Evolutionary conservation across 2,329 filamentous ascomycete species (phyloP).

Genomic region (Paramyrothecium roridum): DNA sequence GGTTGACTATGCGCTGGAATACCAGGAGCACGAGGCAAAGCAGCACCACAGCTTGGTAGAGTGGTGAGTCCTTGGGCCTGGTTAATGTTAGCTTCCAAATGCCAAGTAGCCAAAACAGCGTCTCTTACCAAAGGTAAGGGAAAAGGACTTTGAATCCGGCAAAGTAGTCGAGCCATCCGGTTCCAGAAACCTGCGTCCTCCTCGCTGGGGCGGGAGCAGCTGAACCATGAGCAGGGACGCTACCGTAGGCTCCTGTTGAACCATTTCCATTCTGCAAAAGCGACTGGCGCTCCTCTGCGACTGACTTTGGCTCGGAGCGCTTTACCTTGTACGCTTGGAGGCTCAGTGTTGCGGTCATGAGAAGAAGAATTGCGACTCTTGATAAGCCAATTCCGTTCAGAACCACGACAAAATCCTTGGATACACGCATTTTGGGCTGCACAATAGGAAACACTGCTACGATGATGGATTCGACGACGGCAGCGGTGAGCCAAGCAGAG

Average conservation of each 20-base stretch:
- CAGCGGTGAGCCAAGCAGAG: conserved; percentile 31
- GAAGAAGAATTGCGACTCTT: conserved; percentile 25
- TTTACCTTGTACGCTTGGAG: conserved; percentile 27
- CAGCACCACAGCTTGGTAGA: conserved; percentile 37
- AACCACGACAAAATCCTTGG: conserved; percentile 21
- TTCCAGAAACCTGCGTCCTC: conserved; percentile 28
- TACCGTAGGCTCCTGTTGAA: conserved; percentile 22
- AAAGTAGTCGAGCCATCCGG: conserved; percentile 43
- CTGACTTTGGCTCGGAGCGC: conserved; percentile 19
- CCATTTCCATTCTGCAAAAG: conserved; percentile 36
- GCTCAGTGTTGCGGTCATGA: conserved; percentile 29
- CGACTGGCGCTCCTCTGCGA: conserved; percentile 31
- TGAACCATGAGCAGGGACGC: conserved; percentile 5
- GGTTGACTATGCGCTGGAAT: conserved; percentile 39
- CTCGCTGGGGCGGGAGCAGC: conserved; percentile 10
- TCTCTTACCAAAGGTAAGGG: conserved; percentile 38
- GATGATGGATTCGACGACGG: conserved; percentile 32
- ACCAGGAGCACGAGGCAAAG: conserved; percentile 37
- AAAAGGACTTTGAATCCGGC: conserved; percentile 41
- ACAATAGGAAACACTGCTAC: conserved; percentile 27
- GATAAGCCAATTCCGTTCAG: conserved; percentile 26
- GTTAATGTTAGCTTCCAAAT: conserved; percentile 6
- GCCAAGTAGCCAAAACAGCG: not conserved
- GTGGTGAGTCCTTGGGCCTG: conserved; percentile 37
- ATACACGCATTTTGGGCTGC: conserved; percentile 22